Percentiles rank a stretch among this genome's conserved stretches.
phyloP scores from a whole-genome alignment of 1,284 basidiomycete species.

The Ceratorhiza oryzae-sativae region DNA sequence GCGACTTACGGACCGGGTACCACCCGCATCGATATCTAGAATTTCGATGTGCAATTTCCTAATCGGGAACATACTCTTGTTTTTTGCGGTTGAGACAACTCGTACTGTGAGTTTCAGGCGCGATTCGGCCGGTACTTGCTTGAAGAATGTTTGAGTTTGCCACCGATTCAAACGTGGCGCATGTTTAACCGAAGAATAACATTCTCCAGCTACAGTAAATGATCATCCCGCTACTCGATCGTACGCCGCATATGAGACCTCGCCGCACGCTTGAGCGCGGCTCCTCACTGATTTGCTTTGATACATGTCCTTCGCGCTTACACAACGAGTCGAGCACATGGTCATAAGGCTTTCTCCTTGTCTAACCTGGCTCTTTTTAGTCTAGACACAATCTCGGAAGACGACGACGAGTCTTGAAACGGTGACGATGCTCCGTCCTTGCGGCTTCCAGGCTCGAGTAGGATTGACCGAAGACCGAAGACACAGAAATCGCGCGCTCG shows the following conservation, averaged over 20 bases:
- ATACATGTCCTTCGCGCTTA: background rate
- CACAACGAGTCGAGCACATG: background rate
- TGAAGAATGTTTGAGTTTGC: background rate
- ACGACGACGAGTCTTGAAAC: background rate
- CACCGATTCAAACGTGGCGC: conserved; percentile 11
- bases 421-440: background rate
- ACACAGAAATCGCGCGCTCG: background rate
- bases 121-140: conserved; percentile 11
- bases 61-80: background rate
- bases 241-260: conserved; percentile 5
- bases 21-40: background rate
- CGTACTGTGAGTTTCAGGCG: background rate
- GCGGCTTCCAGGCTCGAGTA: background rate
- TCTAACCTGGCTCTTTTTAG: background rate
- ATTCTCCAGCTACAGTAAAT: background rate
- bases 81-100: background rate
- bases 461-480: background rate
- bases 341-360: background rate
- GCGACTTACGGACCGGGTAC: background rate
- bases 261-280: background rate
- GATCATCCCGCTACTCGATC: background rate
- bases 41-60: background rate
- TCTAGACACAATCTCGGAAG: background rate
- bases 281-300: background rate
- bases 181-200: background rate